phyloP scores from a whole-genome alignment of 257 asterid species.

The Nemophila menziesii region DNA sequence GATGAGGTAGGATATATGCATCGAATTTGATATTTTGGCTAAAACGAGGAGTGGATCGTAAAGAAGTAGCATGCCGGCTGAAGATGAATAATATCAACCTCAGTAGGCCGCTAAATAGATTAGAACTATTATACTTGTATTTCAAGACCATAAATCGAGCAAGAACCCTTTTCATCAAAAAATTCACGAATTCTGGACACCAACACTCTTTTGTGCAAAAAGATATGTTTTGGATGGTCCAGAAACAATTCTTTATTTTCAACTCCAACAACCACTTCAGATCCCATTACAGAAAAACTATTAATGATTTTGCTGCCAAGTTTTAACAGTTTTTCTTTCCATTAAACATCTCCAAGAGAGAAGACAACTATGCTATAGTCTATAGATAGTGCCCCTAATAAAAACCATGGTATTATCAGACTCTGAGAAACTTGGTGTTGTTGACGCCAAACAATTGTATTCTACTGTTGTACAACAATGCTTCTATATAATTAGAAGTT shows the following conservation, averaged over 20 bases:
- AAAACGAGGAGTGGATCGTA: constrained; percentile 34
- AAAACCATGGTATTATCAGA: too few relatives aligned
- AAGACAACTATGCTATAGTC: not conserved
- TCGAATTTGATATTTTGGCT: constrained; percentile 34
- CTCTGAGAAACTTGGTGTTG: too few relatives aligned
- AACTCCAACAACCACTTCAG: not conserved
- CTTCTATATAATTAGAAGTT: too few relatives aligned
- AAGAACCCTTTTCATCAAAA: constrained; percentile 57
- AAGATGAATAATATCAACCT: constrained; percentile 42
- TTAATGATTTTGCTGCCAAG: not conserved
- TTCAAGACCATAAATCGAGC: constrained; percentile 77
- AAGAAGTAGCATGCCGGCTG: constrained; percentile 56
- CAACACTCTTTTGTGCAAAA: too few relatives aligned
- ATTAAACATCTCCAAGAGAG: not conserved
- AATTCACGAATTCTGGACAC: constrained; percentile 25
- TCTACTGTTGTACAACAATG: too few relatives aligned
- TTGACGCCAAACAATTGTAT: too few relatives aligned
- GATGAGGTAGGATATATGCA: constrained; percentile 65
- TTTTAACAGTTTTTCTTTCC: too few relatives aligned
- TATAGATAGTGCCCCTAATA: not conserved
- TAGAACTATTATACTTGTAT: constrained; percentile 68
- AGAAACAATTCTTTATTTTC: not conserved
- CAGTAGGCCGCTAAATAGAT: constrained; percentile 58
- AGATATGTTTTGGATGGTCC: too few relatives aligned
- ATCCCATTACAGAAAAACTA: too few relatives aligned